phyloP scores from a whole-genome alignment of 768 basidiomycete genomes.

The Suillus subaureus region DNA sequence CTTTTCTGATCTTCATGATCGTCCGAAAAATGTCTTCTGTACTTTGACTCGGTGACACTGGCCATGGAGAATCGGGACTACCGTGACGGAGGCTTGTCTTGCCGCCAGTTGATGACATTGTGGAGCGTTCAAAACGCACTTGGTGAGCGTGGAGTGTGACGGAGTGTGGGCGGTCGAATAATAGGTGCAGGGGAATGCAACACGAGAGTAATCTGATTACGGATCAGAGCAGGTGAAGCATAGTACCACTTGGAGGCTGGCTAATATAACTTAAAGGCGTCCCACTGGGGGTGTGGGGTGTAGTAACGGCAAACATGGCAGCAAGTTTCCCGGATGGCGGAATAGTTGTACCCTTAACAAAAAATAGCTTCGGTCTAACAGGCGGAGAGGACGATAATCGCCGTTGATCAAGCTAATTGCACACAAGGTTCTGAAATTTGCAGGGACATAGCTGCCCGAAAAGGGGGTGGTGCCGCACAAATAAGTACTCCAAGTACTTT shows the following conservation, averaged over 20 bases:
- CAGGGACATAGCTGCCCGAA: slow-evolving; percentile 1
- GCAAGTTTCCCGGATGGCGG: slow-evolving; percentile 23
- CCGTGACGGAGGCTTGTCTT: background rate
- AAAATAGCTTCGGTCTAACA: background rate
- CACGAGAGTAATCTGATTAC: slow-evolving; percentile 7
- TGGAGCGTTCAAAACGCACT: background rate
- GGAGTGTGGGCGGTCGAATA: slow-evolving; percentile 11
- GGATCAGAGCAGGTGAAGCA: slow-evolving; percentile 7
- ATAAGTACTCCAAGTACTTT: background rate
- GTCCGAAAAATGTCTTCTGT: slow-evolving; percentile 60
- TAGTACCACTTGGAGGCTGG: slow-evolving; percentile 3
- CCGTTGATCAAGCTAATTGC: background rate
- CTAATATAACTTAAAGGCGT: slow-evolving; percentile 27
- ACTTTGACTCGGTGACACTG: slow-evolving; percentile 21
- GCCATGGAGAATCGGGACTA: slow-evolving; percentile 7
- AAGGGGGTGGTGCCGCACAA: slow-evolving; percentile 17
- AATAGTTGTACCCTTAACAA: slow-evolving; percentile 14
- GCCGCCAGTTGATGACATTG: background rate
- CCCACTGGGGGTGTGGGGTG: background rate
- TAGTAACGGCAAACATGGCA: slow-evolving; percentile 21
- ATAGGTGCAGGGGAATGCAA: slow-evolving; percentile 15
- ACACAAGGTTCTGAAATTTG: background rate
- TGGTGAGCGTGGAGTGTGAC: slow-evolving; percentile 6
- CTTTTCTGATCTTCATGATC: slow-evolving; percentile 68
- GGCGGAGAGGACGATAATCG: slow-evolving; percentile 2